phyloP scores from a whole-genome alignment of 495 filamentous ascomycete species.

The Penicillium herquei region DNA sequence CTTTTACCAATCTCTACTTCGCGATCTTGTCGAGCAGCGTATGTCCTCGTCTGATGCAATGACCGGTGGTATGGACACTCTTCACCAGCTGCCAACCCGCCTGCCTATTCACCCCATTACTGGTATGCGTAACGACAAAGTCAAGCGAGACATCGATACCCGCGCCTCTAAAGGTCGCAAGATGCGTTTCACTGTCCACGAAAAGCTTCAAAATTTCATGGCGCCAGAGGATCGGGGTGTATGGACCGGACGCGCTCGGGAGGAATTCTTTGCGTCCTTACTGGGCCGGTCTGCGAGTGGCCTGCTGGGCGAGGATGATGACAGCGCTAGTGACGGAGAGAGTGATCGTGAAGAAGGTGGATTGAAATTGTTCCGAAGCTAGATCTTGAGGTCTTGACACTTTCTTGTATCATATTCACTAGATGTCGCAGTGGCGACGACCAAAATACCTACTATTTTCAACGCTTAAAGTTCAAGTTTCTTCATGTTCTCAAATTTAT shows the following conservation, averaged over 20 bases:
- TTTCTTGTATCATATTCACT: not conserved
- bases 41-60: constrained; percentile 51
- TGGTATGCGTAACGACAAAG: constrained; percentile 77
- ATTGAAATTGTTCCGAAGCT: constrained; percentile 71
- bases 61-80: constrained; percentile 42
- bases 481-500: no score
- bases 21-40: constrained; percentile 86
- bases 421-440: no score
- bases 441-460: not conserved
- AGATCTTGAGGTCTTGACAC: constrained; percentile 1
- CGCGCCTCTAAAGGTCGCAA: constrained; percentile 95
- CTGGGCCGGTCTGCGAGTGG: constrained; percentile 71
- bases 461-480: no score
- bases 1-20: constrained; percentile 89
- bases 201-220: constrained; percentile 98
- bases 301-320: constrained; percentile 67
- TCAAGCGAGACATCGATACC: constrained; percentile 78
- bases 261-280: constrained; percentile 85
- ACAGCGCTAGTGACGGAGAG: constrained; percentile 48
- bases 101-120: constrained; percentile 45
- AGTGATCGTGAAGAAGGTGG: constrained; percentile 64
- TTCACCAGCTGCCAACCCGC: constrained; percentile 36
- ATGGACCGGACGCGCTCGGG: constrained; percentile 77
- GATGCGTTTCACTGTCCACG: constrained; percentile 88
- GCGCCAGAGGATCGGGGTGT: constrained; percentile 75